phyloP scores from a whole-genome alignment of 1,284 basidiomycete species.

The Coniferiporia sulphurascens region DNA sequence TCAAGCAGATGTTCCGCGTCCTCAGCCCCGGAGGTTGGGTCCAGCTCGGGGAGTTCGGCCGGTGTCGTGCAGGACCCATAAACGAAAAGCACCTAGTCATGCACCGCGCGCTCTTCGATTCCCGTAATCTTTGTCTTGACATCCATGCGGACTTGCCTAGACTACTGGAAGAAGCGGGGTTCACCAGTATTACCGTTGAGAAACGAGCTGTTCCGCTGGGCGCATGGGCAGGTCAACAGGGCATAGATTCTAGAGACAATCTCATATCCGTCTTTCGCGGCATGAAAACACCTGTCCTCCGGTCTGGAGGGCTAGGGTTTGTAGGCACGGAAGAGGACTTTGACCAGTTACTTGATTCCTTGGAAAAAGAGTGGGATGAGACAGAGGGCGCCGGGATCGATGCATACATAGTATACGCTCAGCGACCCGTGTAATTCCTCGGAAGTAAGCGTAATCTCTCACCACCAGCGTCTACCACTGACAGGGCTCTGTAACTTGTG shows the following conservation, averaged over 20 bases:
- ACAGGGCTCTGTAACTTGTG: too few species aligned
- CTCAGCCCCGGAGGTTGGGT: conserved; percentile 23
- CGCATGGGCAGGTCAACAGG: conserved; percentile 21
- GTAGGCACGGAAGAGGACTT: conserved; percentile 2
- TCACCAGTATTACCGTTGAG: conserved; percentile 21
- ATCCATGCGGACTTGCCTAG: conserved; percentile 17
- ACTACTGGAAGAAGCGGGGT: conserved; percentile 23
- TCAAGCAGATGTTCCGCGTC: conserved; percentile 22
- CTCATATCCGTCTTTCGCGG: conserved; percentile 17
- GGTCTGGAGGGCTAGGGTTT: neutral
- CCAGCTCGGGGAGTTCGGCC: conserved; percentile 21
- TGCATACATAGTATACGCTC: neutral
- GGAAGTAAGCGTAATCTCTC: too few species aligned
- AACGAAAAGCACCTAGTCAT: conserved; percentile 17
- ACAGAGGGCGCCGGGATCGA: neutral
- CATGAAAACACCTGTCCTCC: conserved; percentile 3
- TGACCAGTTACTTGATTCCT: neutral
- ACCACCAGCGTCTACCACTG: too few species aligned
- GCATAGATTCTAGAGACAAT: conserved; percentile 19
- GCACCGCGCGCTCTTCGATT: conserved; percentile 18
- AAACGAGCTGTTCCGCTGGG: conserved; percentile 17
- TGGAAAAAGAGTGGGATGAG: conserved; percentile 6
- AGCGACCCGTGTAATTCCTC: neutral
- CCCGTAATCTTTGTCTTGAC: conserved; percentile 21
- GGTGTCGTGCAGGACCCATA: conserved; percentile 17